Evolutionary conservation across 78 protist genomes (phyloP), one percentile per base, ranked within the genome.

Genomic region (Andalucia godoyi): DNA sequence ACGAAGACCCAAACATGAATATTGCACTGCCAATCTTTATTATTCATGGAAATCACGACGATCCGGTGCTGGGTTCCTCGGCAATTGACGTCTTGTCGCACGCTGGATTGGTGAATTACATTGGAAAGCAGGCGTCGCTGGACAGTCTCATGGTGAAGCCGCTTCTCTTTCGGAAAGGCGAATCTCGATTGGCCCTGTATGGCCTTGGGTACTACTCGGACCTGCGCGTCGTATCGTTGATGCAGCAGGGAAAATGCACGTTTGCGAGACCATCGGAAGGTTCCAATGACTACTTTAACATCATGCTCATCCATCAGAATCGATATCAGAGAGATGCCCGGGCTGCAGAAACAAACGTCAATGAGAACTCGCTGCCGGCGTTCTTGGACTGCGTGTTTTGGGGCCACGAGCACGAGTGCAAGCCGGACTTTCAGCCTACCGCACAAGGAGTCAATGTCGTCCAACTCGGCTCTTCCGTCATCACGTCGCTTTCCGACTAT

Each of bases 31-130:
- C 99, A 0, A 72, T 97, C 40, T 97, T 95, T 51, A 32, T 84
- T 12, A 88, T 97, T 32, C 99, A 97, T 51, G 99, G 99, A 45
- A 97, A 97, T 70, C 99, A 97, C 50, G 99, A 97, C 61, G 99
- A 97, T 45, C 99, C 99, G 1, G 40, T 81, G 2, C 97, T 98
- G 4, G 64, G 69, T 27, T 59, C 77, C 1, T 69, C 90, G 6
- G 88, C 95, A 0, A 21, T 94, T 2, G 99, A 95, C 66, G 25
- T 93, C 0, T 65, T 95, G 41, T 15, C 77, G n/a, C 72, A 53
- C 8, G 29, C 86, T 0, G 63, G 72, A 42, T 59, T 93, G 51
- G 62, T 96, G 37, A 95, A 95, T 64, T 92, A 91, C 70, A 90
- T 94, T 57, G 98, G 98, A 1, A 81, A 85, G 41, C 62, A 34